Evolutionary conservation across 1,284 basidiomycete species (phyloP).

Genomic region (Anthracocystis panici-leucophaei): DNA sequence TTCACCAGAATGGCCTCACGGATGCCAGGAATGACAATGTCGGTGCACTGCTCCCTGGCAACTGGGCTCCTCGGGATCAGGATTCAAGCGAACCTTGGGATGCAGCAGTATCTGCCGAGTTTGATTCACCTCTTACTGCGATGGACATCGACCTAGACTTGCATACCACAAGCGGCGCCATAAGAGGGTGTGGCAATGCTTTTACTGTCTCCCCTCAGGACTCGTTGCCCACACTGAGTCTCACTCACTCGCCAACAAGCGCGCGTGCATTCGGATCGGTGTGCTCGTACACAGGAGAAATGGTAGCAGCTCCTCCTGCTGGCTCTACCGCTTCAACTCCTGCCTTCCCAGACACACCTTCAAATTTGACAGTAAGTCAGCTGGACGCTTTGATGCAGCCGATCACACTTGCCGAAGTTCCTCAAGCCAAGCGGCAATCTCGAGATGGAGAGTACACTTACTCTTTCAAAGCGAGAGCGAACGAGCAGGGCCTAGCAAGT

Average conservation of each 20-base stretch:
- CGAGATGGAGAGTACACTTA: not conserved
- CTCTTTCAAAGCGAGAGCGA: no score
- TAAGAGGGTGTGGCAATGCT: not conserved
- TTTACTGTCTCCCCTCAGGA: constrained; percentile 10
- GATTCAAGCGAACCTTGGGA: not conserved
- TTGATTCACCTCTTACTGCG: not conserved
- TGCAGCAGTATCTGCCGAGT: constrained; percentile 1
- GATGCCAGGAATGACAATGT: not conserved
- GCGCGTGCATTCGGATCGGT: not conserved
- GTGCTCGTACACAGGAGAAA: not conserved
- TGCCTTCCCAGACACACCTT: not conserved
- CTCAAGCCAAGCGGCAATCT: not conserved
- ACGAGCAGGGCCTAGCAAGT: constrained; percentile 4
- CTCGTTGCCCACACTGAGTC: constrained; percentile 14
- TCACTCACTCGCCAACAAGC: constrained; percentile 18
- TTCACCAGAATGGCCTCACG: not conserved
- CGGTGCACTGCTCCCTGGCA: not conserved
- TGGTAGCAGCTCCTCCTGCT: not conserved
- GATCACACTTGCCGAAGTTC: not conserved
- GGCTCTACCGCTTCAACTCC: constrained; percentile 14
- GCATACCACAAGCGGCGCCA: not conserved
- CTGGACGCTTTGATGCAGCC: not conserved
- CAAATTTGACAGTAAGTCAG: not conserved
- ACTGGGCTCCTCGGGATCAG: constrained; percentile 13
- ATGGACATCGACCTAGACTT: constrained; percentile 14